Evolutionary conservation across 2,329 filamentous ascomycete species (phyloP).

Genomic region (Colletotrichum lini): DNA sequence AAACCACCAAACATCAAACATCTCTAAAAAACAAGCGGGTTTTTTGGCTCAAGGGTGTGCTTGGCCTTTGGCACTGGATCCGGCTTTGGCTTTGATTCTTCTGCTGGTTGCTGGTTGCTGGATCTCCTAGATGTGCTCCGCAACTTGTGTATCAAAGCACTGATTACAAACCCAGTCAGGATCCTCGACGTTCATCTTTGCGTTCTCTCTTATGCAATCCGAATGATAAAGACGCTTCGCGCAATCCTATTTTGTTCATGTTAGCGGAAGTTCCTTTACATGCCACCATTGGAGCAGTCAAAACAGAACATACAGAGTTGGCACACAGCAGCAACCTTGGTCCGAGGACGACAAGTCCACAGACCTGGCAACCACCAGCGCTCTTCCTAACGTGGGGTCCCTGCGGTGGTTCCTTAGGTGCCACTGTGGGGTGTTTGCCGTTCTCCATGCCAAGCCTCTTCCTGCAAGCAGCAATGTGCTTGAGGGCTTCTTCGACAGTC

Average conservation of each 20-base stretch:
- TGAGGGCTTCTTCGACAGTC: constrained; percentile 59
- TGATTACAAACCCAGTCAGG: constrained; percentile 47
- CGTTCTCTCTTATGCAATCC: constrained; percentile 56
- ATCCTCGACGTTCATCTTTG: constrained; percentile 50
- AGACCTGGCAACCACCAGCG: constrained; percentile 62
- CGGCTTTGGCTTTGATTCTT: neutral
- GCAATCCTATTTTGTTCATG: constrained; percentile 54
- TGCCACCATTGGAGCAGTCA: too few species aligned
- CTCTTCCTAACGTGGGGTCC: constrained; percentile 58
- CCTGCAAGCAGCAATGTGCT: constrained; percentile 60
- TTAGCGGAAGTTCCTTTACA: neutral
- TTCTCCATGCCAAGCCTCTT: constrained; percentile 45
- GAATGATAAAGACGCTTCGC: constrained; percentile 63
- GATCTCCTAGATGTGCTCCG: constrained; percentile 20
- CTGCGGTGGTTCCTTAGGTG: constrained; percentile 49
- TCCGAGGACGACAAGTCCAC: constrained; percentile 63
- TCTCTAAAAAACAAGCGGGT: neutral
- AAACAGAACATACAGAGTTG: constrained; percentile 59
- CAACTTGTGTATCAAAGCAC: constrained; percentile 18
- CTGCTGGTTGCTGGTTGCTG: constrained; percentile 6
- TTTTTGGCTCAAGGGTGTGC: constrained; percentile 2
- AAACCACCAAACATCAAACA: neutral
- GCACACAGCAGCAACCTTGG: constrained; percentile 64
- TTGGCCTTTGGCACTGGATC: neutral
- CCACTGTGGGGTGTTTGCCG: constrained; percentile 4